A percentile compares a stretch with the other conserved stretches of the same genome.
These are phyloP conservation scores for Glycine tomentella DNA, from an alignment of 306 rosid genomes.

Conservation along the genomic window DNA sequence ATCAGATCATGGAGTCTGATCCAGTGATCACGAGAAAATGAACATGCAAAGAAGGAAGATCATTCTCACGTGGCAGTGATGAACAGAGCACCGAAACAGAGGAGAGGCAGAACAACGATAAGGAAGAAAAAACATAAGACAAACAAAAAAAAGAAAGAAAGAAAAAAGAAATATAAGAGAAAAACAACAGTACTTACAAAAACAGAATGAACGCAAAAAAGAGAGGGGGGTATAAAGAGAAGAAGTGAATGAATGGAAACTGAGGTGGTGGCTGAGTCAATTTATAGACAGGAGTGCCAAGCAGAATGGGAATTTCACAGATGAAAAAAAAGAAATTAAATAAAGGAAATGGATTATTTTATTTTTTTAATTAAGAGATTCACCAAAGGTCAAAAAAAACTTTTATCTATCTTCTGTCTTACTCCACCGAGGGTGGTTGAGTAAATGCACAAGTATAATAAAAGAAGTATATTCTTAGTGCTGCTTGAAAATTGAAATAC, in stretches of 20 bases:
- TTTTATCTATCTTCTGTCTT: slow-evolving; percentile 11
- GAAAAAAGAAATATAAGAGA: background rate
- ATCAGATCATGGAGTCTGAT: slow-evolving; percentile 30
- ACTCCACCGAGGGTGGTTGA: slow-evolving; percentile 38
- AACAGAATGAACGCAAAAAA: slow-evolving; percentile 60
- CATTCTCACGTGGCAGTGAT: slow-evolving; percentile 21
- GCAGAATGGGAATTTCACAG: slow-evolving; percentile 47
- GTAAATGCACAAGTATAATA: slow-evolving; percentile 12
- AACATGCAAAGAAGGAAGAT: slow-evolving; percentile 41
- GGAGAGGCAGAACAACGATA: slow-evolving; percentile 13
- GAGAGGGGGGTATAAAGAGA: slow-evolving; percentile 44
- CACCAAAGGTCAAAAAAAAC: slow-evolving; percentile 49
- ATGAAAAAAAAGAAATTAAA: background rate
- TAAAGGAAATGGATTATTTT: background rate
- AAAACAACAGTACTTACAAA: slow-evolving; percentile 39
- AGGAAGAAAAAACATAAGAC: background rate
- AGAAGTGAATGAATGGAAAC: slow-evolving; percentile 52
- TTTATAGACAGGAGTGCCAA: slow-evolving; percentile 55
- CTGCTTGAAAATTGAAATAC: background rate
- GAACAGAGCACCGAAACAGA: slow-evolving; percentile 16
- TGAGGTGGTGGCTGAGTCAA: slow-evolving; percentile 30
- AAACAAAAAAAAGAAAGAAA: background rate
- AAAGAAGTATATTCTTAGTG: slow-evolving; percentile 35
- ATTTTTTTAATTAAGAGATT: slow-evolving; percentile 10
- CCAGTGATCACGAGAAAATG: slow-evolving; percentile 27